Percentiles rank a stretch among this genome's conserved stretches.
Conservation (phyloP, 2,329 filamentous ascomycete genomes). For the Colletotrichum sp. region DNA sequence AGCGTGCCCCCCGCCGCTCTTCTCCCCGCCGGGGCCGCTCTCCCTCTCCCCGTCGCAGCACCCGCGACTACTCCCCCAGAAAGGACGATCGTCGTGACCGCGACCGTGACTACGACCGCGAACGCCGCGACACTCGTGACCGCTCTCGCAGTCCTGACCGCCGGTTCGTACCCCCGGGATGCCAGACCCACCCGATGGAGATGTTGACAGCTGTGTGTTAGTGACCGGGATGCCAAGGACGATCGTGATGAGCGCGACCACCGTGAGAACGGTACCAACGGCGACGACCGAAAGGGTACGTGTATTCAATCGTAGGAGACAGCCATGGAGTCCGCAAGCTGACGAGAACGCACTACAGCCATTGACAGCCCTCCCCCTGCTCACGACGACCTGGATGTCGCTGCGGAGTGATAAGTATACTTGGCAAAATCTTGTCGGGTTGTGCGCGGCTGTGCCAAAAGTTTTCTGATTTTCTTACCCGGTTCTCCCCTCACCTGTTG, state of each 20-base stretch:
- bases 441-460: constrained; percentile 19
- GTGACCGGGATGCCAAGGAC: constrained; percentile 63
- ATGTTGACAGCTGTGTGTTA: constrained; percentile 35
- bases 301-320: constrained; percentile 2
- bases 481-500: constrained; percentile 3
- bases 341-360: constrained; percentile 39
- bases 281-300: constrained; percentile 89
- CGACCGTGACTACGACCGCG: constrained; percentile 79
- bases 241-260: constrained; percentile 76
- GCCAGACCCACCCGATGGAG: background rate
- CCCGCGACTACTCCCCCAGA: constrained; percentile 82
- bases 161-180: constrained; percentile 45
- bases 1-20: constrained; percentile 61
- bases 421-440: constrained; percentile 19
- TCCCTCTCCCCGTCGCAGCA: constrained; percentile 77
- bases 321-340: background rate
- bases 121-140: constrained; percentile 76
- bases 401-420: constrained; percentile 62
- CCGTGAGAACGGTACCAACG: constrained; percentile 80
- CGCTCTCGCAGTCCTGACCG: constrained; percentile 75
- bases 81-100: constrained; percentile 87
- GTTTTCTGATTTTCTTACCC: constrained; percentile 5
- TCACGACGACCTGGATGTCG: constrained; percentile 95
- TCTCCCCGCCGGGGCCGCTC: constrained; percentile 74
- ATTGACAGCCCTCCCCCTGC: constrained; percentile 81